These are phyloP conservation scores for Beauveria sp. DNA, from an alignment of 2,329 filamentous ascomycete species.

Conservation along the genomic window DNA sequence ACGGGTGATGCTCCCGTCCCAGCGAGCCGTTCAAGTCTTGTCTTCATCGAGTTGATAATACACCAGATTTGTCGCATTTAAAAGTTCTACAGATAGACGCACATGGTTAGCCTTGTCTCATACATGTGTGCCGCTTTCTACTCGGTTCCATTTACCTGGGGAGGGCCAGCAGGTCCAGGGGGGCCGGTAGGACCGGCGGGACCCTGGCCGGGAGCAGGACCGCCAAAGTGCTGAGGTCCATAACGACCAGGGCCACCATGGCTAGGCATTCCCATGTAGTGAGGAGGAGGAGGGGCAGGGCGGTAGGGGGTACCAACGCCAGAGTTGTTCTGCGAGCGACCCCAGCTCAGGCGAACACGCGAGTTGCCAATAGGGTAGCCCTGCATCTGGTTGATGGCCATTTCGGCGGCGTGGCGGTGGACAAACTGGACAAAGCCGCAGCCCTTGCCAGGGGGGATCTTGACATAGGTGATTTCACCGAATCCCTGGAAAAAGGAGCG, in stretches of 20 bases:
- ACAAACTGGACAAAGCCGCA: slow-evolving; percentile 99
- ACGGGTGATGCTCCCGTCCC: neutral
- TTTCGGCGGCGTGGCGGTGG: slow-evolving; percentile 95
- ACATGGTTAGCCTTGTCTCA: slow-evolving; percentile 6
- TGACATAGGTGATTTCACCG: slow-evolving; percentile 98
- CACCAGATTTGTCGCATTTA: neutral
- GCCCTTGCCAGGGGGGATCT: slow-evolving; percentile 98
- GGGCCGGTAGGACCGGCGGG: slow-evolving; percentile 31
- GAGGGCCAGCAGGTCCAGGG: slow-evolving; percentile 29
- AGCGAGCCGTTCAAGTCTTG: slow-evolving; percentile 5
- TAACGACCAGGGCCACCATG: slow-evolving; percentile 37
- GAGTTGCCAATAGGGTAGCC: slow-evolving; percentile 99
- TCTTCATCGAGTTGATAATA: slow-evolving; percentile 5
- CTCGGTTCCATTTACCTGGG: slow-evolving; percentile 27
- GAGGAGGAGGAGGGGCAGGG: slow-evolving; percentile 66
- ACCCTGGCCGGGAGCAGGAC: slow-evolving; percentile 34
- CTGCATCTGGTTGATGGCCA: slow-evolving; percentile 99
- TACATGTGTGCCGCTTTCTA: slow-evolving; percentile 8
- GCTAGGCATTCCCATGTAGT: slow-evolving; percentile 44
- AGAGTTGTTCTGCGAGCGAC: slow-evolving; percentile 97
- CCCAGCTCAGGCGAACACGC: slow-evolving; percentile 94
- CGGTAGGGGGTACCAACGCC: slow-evolving; percentile 96
- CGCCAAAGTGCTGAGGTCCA: slow-evolving; percentile 40
- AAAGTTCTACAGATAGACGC: slow-evolving; percentile 7
- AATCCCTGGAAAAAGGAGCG: slow-evolving; percentile 99